These are phyloP conservation scores for Blastomyces silverae DNA, from an alignment of 2,329 filamentous ascomycete genomes.

Conservation along the genomic window DNA sequence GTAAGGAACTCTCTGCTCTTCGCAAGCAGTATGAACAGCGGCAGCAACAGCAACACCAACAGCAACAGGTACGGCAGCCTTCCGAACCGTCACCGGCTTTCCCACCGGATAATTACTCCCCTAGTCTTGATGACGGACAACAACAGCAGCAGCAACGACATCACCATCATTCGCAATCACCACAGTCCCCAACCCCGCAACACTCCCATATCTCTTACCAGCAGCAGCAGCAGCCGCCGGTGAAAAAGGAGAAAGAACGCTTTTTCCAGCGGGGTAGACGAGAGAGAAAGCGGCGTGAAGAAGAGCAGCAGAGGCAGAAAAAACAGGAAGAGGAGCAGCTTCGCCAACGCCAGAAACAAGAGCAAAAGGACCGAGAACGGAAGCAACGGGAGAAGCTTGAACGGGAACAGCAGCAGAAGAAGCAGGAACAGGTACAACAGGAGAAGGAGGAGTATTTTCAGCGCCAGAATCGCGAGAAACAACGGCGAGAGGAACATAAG, in stretches of 20 bases:
- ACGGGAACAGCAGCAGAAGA: conserved; percentile 7
- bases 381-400: conserved; percentile 17
- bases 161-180: background rate
- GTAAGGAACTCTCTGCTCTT: conserved; percentile 1
- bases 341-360: conserved; percentile 4
- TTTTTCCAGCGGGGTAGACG: background rate
- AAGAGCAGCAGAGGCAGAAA: background rate
- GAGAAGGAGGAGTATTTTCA: conserved; percentile 6
- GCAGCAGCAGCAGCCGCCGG: background rate
- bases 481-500: conserved; percentile 6
- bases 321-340: conserved; percentile 10
- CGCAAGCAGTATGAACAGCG: conserved; percentile 17
- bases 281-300: conserved; percentile 13
- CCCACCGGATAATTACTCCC: background rate
- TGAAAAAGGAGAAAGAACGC: background rate
- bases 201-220: background rate
- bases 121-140: background rate
- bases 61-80: background rate
- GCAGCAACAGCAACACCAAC: background rate
- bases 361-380: conserved; percentile 10
- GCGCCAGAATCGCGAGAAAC: conserved; percentile 14
- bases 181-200: background rate
- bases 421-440: conserved; percentile 6
- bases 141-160: background rate
- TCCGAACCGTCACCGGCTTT: background rate